Evolutionary conservation across 2,329 filamentous ascomycete species (phyloP).

Genomic region (Mollisia scopiformis): DNA sequence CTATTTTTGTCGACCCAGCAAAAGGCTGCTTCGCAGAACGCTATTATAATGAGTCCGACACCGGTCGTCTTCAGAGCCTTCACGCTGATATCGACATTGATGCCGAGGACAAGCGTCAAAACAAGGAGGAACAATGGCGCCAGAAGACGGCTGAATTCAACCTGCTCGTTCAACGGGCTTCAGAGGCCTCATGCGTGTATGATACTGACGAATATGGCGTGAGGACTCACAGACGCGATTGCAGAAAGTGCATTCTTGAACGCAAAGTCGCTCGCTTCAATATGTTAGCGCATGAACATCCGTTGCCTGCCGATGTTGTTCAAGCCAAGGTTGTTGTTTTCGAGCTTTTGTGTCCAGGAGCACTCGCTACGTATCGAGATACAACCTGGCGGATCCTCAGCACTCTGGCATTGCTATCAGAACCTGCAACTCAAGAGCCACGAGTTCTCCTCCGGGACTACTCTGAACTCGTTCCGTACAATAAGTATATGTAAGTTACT

Average conservation of each 20-base stretch:
- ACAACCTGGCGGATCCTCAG: background rate
- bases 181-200: conserved; percentile 38
- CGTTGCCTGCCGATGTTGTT: conserved; percentile 43
- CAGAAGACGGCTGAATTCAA: conserved; percentile 36
- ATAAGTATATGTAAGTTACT: background rate
- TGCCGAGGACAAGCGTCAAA: conserved; percentile 31
- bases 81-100: conserved; percentile 39
- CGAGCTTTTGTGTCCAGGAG: conserved; percentile 50
- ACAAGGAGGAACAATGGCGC: conserved; percentile 46
- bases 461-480: background rate
- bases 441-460: background rate
- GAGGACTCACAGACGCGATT: conserved; percentile 39
- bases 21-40: conserved; percentile 38
- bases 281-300: conserved; percentile 53
- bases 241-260: conserved; percentile 47
- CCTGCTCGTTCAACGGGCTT: conserved; percentile 39
- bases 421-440: background rate
- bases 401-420: background rate
- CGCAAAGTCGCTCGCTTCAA: conserved; percentile 40
- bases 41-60: conserved; percentile 14
- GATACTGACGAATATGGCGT: conserved; percentile 34
- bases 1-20: conserved; percentile 50
- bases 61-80: conserved; percentile 40
- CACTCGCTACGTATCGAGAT: conserved; percentile 53
- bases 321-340: conserved; percentile 51